These are phyloP conservation scores for Schizopora paradoxa DNA, from an alignment of 1,284 basidiomycete genomes.

Conservation along the genomic window DNA sequence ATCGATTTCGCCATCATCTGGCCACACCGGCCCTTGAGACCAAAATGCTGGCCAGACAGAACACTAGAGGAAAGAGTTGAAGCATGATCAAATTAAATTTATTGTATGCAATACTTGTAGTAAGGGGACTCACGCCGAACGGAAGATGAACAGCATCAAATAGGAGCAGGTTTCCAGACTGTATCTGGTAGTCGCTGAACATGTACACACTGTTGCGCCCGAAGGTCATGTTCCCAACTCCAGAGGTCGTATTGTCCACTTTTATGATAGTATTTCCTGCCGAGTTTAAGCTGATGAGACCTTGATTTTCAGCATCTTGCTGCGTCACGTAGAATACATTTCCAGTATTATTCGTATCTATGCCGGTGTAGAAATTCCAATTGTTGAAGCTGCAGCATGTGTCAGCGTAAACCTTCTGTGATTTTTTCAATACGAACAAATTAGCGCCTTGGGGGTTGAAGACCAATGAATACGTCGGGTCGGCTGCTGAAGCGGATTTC, in stretches of 20 bases:
- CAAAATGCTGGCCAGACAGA: slow-evolving; percentile 38
- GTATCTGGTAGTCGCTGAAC: slow-evolving; percentile 9
- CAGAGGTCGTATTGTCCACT: slow-evolving; percentile 8
- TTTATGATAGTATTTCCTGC: slow-evolving; percentile 7
- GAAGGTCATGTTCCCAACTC: slow-evolving; percentile 10
- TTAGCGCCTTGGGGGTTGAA: too few species aligned
- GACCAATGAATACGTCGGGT: too few species aligned
- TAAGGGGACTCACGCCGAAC: slow-evolving; percentile 11
- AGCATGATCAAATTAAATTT: not conserved
- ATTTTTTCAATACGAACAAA: too few species aligned
- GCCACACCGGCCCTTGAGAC: slow-evolving; percentile 33
- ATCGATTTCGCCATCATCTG: slow-evolving; percentile 39
- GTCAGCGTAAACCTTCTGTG: too few species aligned
- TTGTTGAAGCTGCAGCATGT: too few species aligned
- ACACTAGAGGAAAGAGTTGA: slow-evolving; percentile 1
- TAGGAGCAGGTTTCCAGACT: slow-evolving; percentile 14
- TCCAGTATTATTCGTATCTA: slow-evolving; percentile 1
- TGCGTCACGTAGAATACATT: slow-evolving; percentile 1
- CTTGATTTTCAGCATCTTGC: not conserved
- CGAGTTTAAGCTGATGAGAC: slow-evolving; percentile 3
- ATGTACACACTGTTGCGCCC: slow-evolving; percentile 12
- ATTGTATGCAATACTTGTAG: not conserved
- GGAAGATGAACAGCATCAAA: slow-evolving; percentile 17
- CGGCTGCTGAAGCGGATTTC: too few species aligned
- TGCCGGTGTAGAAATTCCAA: slow-evolving; percentile 2